These are phyloP conservation scores for Diospyros lotus DNA, from an alignment of 148 eudicot species.

Conservation along the genomic window DNA sequence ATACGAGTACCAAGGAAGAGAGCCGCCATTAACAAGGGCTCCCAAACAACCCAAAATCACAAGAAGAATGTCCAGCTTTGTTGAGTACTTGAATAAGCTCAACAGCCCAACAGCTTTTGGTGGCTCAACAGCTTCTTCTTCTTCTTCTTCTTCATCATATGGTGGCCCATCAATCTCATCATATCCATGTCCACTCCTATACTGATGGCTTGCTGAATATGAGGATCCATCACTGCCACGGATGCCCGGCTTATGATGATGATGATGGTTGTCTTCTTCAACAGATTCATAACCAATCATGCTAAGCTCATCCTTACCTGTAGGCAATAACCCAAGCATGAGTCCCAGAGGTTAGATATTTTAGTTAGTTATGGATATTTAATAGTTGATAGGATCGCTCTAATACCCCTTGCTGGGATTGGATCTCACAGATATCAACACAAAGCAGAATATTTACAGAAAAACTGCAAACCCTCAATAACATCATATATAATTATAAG, in stretches of 20 bases:
- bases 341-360: too few relatives aligned
- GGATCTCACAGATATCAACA: too few relatives aligned
- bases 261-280: conserved; percentile 11
- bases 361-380: too few relatives aligned
- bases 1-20: conserved; percentile 50
- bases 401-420: too few relatives aligned
- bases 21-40: conserved; percentile 44
- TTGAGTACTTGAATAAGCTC: conserved; percentile 34
- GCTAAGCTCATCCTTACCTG: conserved; percentile 11
- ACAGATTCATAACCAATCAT: conserved; percentile 10
- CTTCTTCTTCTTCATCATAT: conserved; percentile 17
- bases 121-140: conserved; percentile 22
- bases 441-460: too few relatives aligned
- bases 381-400: too few relatives aligned
- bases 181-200: background rate
- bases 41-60: conserved; percentile 46
- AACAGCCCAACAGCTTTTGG: conserved; percentile 30
- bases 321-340: too few relatives aligned
- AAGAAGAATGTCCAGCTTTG: conserved; percentile 32
- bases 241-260: conserved; percentile 4
- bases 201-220: conserved; percentile 2
- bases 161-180: background rate
- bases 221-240: background rate
- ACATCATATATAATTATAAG: too few relatives aligned
- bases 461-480: too few relatives aligned